Evolutionary conservation across 108 stramenopile genomes (phyloP), one percentile per base, ranked within the genome.

Genomic region (Phaeodactylum tricornutum): DNA sequence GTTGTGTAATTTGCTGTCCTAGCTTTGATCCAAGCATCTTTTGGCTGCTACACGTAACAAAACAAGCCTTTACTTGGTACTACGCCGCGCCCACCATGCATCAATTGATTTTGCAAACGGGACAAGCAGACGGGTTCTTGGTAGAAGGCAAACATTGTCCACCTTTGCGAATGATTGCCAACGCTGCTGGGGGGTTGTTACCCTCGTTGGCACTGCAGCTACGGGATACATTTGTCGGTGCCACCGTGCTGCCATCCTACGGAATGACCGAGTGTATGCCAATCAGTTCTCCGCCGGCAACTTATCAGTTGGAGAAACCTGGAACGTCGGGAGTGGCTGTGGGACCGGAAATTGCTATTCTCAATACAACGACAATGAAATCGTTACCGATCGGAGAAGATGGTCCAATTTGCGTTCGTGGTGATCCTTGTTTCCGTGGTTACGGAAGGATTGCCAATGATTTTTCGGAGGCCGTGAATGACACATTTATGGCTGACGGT

Each of bases 251-350:
- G 21, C 73, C 84, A 0, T 47, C 55, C 5, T 85, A 85, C 49
- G 79, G 73, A 29, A 85, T 85, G 84, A 75, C 84, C 11, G 84
- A 85, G 44, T 79, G 79, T 46, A 81, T 81, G 79, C 79, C 79
- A 0, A 81, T 81, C 17, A 59, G 67, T 7, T 63, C 67, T 15
- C 79, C 79, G 6, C 79, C 79, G 1, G 53, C 52, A 11, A 43
- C 43, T 17, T 81, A 81, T 44, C 62, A 72, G 34, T 53, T 81
- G 28, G 66, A 71, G 15, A 64, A 64, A 22, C 61, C 63, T 23
- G 72, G 77, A 25, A 69, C 77, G 21, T 55, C 52, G 2, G 72
- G 72, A n/a, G 61, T 62, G 2, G 53, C 67, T 2, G 64, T 71
- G 1, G 74, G 74, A 19, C 69, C 69, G 9, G 61, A 75, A 39